Evolutionary conservation across 176 grass and related monocot species (phyloP), one percentile per base, ranked within the genome.

Genomic region (Metroxylon sagu): DNA sequence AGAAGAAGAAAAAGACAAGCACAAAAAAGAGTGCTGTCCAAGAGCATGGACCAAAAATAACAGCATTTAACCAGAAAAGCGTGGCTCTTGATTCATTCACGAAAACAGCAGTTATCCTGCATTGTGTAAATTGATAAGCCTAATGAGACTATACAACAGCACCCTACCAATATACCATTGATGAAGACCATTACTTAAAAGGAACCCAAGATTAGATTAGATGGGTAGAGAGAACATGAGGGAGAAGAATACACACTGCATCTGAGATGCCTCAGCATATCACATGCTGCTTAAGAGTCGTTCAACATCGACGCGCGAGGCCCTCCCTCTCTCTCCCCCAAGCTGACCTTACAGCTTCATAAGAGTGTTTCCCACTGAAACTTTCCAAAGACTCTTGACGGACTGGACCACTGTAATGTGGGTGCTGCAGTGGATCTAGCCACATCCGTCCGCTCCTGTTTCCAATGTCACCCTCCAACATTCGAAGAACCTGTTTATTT

Each of bases 401-500:
- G 52, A 54, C 78, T 10, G 81, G 64, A 51, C 70, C 79, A 48
- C 66, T 79, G 62, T 75, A 74, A 19, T 77, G 78, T 50, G 72
- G 71, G 49, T 52, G 67, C 29, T 82, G 70, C 25, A 75, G 82
- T 14, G 71, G 70, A 26, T 83, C 84, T 18, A 72, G 76, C 59
- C 62, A 65, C 56, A 66, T 76, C 51, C 84, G 76, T 66, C 75
- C 77, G 70, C 81, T 93, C 67, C 85, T 80, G 69, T 79, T 89
- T 53, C 79, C 79, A 54, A 77, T 69, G 52, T 98, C 88, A 49
- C 84, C 80, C 52, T 98, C 94, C 57, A 98, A 71, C 57, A 98
- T 93, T 56, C 94, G 82, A 52, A 98, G 88, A 64, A 98, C 94
- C 94, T 98, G 74, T 57, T 3, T 71, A 10, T 5, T 15, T 28